phyloP scores from a whole-genome alignment of 2,329 filamentous ascomycete species.

The Fusarium sp. region DNA sequence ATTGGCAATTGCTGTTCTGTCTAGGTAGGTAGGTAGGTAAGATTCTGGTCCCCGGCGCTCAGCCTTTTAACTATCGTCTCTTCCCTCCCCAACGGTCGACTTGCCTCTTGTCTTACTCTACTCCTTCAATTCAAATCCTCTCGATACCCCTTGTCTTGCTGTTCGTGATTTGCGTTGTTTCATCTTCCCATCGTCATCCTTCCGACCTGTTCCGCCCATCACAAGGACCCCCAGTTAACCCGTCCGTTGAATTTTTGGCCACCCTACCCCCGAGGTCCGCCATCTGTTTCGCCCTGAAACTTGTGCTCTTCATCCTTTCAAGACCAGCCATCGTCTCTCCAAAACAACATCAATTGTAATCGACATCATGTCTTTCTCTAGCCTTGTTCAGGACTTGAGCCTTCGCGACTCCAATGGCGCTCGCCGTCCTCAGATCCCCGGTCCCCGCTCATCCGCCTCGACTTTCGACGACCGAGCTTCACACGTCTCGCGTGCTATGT shows the following conservation, averaged over 20 bases:
- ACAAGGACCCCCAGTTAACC: constrained; percentile 14
- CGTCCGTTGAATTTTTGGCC: constrained; percentile 34
- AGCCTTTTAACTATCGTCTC: constrained; percentile 7
- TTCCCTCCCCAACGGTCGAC: not conserved
- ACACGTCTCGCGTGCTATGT: constrained; percentile 70
- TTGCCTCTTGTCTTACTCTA: not conserved
- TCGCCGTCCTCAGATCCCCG: constrained; percentile 54
- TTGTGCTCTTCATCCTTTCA: not conserved
- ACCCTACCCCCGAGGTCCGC: constrained; percentile 14
- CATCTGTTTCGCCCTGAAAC: constrained; percentile 2
- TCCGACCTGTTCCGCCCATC: constrained; percentile 35
- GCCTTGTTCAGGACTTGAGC: constrained; percentile 71
- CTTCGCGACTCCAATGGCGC: constrained; percentile 63
- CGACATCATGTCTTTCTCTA: constrained; percentile 70
- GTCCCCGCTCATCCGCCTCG: constrained; percentile 59
- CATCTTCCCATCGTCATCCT: constrained; percentile 2
- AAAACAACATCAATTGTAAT: constrained; percentile 13
- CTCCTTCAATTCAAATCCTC: not conserved
- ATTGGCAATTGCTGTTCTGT: constrained; percentile 36
- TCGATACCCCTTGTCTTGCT: constrained; percentile 3
- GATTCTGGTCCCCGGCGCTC: not conserved
- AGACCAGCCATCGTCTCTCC: constrained; percentile 1
- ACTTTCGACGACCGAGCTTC: constrained; percentile 69
- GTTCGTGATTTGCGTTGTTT: constrained; percentile 12
- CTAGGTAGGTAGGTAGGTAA: not conserved